These are phyloP conservation scores for Cryphonectria radicalis DNA, from an alignment of 2,329 filamentous ascomycete species.

Conservation along the genomic window DNA sequence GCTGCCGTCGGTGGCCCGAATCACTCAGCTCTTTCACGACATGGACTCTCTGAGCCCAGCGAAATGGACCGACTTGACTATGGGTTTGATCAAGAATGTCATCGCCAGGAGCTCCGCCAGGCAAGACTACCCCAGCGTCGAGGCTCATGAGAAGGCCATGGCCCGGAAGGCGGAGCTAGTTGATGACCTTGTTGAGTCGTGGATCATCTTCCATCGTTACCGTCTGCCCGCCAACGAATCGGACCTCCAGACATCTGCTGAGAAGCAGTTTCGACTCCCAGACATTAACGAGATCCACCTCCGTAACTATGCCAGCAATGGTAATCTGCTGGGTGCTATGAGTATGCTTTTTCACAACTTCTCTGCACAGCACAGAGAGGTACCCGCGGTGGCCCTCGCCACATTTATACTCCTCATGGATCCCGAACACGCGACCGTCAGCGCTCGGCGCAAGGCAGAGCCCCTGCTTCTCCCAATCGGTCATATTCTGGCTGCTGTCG, in stretches of 20 bases:
- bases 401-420: slow-evolving; percentile 46
- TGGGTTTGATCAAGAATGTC: slow-evolving; percentile 41
- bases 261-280: slow-evolving; percentile 35
- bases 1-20: slow-evolving; percentile 45
- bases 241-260: slow-evolving; percentile 20
- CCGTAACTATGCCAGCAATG: slow-evolving; percentile 29
- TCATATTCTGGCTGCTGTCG: slow-evolving; percentile 29
- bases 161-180: slow-evolving; percentile 40
- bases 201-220: slow-evolving; percentile 44
- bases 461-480: slow-evolving; percentile 36
- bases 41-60: slow-evolving; percentile 40
- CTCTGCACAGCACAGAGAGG: slow-evolving; percentile 34
- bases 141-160: slow-evolving; percentile 38
- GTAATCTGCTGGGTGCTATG: slow-evolving; percentile 39
- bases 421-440: slow-evolving; percentile 31
- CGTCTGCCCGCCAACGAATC: slow-evolving; percentile 3
- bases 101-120: slow-evolving; percentile 35
- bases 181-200: slow-evolving; percentile 46
- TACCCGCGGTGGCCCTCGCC: slow-evolving; percentile 43
- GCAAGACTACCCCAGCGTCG: slow-evolving; percentile 34
- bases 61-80: slow-evolving; percentile 41
- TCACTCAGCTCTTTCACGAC: slow-evolving; percentile 43
- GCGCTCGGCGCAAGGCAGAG: slow-evolving; percentile 30
- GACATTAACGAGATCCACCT: slow-evolving; percentile 19
- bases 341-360: slow-evolving; percentile 39